phyloP scores from a whole-genome alignment of 352 stramenopile species.

The Globisporangium lucens region DNA sequence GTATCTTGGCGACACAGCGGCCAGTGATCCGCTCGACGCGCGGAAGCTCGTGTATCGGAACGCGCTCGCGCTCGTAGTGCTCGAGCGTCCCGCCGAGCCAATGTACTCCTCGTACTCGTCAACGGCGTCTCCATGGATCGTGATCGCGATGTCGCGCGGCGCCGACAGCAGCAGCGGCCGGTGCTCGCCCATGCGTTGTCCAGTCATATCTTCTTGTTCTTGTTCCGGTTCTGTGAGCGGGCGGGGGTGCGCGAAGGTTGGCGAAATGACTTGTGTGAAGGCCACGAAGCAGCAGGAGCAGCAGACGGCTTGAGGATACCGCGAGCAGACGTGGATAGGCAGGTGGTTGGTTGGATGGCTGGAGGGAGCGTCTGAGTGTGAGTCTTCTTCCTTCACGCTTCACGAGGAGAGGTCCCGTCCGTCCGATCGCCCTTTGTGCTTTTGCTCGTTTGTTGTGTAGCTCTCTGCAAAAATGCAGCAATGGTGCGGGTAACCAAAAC shows the following conservation, averaged over 20 bases:
- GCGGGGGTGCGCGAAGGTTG: neutral
- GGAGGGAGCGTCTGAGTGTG: neutral
- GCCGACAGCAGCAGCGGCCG: slow-evolving; percentile 8
- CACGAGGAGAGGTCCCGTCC: neutral
- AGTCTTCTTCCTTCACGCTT: neutral
- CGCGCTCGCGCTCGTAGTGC: neutral
- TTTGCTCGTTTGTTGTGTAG: neutral
- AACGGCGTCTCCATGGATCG: slow-evolving; percentile 5
- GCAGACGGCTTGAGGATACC: neutral
- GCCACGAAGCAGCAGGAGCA: neutral
- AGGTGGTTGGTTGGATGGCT: neutral
- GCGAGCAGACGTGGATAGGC: neutral
- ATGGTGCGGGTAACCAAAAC: neutral
- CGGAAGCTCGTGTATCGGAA: slow-evolving; percentile 13
- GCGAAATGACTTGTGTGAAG: neutral
- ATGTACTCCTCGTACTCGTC: neutral
- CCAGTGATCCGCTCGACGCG: neutral
- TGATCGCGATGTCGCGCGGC: slow-evolving; percentile 14
- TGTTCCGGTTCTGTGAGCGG: neutral
- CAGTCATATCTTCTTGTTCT: slow-evolving; percentile 2
- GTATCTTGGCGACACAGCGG: slow-evolving; percentile 8
- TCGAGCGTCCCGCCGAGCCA: neutral
- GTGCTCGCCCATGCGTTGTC: slow-evolving; percentile 6
- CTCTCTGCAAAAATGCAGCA: neutral
- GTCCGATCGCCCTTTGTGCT: neutral